Evolutionary conservation across 1,284 basidiomycete genomes (phyloP), one percentile per base, ranked within the genome.

Genomic region (Ceratobasidium sp.): DNA sequence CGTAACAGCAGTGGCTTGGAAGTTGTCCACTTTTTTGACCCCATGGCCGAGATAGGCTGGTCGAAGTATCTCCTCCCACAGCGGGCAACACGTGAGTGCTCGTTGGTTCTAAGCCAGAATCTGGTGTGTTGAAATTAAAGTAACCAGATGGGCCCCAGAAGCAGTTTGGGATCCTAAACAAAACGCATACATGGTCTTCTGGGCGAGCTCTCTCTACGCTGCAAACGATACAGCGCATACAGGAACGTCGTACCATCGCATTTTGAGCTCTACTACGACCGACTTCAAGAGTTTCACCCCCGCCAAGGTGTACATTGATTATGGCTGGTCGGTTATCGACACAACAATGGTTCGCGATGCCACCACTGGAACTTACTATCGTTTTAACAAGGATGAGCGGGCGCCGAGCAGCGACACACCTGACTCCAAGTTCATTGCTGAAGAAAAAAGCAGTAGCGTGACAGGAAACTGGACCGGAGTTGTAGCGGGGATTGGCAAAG

Each of bases 381-480:
- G 62, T n/a, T 65, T 65, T 35, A 65, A 65, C 38, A 65, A 65
- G 38, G 62, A 65, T 38, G 62, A 52, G 35, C 62, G 62, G 22
- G 38, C 49, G 15, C 35, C 29, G 17, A 49, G 35, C 10, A 49
- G 49, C 29, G 43, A 65, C 38, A 65, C 49, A 20, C 20, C 62
- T 25, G 62, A 65, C 17, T 52, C 62, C 8, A 53, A 65, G 6
- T 65, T 65, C n/a, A 54, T 65, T 38, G 38, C 62, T 4, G 49
- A 65, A 25, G 62, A 65, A 29, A 54, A 54, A 31, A 65, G 62
- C 62, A 53, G 27, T 20, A 53, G 35, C 17, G 32, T 65, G 27
- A 34, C 50, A 3, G 62, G 62, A 43, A 54, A 10, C 15, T 65
- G 62, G 62, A 27, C 62, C 22, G 62, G 50, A 43, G 62, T 65